Evolutionary conservation across 2,329 filamentous ascomycete genomes (phyloP), one percentile per base, ranked within the genome.

Genomic region (Colletotrichum agaves): DNA sequence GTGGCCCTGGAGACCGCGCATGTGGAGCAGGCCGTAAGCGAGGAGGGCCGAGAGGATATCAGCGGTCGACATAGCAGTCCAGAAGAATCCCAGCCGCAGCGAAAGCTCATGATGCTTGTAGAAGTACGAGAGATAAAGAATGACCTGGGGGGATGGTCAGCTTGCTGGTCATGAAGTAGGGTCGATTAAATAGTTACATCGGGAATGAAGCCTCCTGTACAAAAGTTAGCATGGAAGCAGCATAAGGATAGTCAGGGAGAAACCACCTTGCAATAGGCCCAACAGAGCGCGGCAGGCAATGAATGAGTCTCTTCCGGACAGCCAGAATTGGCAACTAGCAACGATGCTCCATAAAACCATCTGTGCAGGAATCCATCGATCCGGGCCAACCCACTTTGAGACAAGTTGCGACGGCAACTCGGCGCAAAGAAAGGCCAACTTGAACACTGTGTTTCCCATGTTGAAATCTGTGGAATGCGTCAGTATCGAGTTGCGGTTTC

Each of bases 321-420:
- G 71, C 72, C 76, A 76, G 56, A 74, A 80, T 72, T 85, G 84
- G 62, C 77, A 77, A 17, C 78, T 76, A 1, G 85, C 82, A 5
- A 87, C 81, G 7, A 85, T 71, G 71, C 82, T 85, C 85, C 84
- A 87, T 3, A 81, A 77, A 2, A 84, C 74, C 82, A 88, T 87
- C 69, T 87, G 85, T 35, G 84, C 76, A 0, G 87, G 87, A 46
- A 88, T 87, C 85, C 85, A 88, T 13, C 84, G 80, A 56, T 73
- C 71, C 2, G 73, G 73, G 0, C 73, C 73, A n/a, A 86, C 75
- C 80, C 81, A 87, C 74, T 89, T 86, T 64, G 79, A 81, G 37
- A 89, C 78, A 21, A 90, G 78, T 71, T 89, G 87, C 0, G 85
- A 88, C 0, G 87, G 88, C 2, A 90, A 77, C 73, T 90, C 87